Conservation (phyloP, 2,329 filamentous ascomycete genomes). For the Chaetomium sp. region DNA sequence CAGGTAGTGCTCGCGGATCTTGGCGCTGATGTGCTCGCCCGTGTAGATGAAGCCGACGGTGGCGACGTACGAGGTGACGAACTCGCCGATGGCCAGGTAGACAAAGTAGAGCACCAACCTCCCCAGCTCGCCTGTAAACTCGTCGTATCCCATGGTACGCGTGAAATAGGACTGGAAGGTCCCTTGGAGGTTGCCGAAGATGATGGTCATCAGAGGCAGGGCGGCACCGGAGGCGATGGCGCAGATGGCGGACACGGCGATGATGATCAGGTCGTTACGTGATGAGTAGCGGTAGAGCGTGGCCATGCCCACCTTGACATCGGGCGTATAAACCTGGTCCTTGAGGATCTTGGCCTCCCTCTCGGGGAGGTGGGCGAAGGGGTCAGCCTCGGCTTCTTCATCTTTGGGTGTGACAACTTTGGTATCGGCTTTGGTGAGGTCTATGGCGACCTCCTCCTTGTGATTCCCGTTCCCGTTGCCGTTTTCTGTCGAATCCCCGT, state of each 20-base stretch:
- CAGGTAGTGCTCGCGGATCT: slow-evolving; percentile 82
- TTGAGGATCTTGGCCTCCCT: slow-evolving; percentile 66
- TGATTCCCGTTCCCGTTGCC: slow-evolving; percentile 1
- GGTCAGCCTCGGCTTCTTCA: slow-evolving; percentile 28
- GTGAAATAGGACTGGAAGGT: slow-evolving; percentile 68
- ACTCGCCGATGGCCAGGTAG: slow-evolving; percentile 81
- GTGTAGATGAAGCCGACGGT: slow-evolving; percentile 91
- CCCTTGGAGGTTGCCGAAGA: slow-evolving; percentile 76
- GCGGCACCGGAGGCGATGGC: slow-evolving; percentile 74
- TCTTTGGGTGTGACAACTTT: slow-evolving; percentile 27
- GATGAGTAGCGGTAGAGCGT: slow-evolving; percentile 73
- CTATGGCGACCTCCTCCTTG: slow-evolving; percentile 11
- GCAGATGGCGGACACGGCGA: slow-evolving; percentile 61
- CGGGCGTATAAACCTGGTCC: slow-evolving; percentile 66
- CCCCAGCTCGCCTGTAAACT: slow-evolving; percentile 63
- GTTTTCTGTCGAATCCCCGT: slow-evolving; percentile 28
- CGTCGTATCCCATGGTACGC: slow-evolving; percentile 48
- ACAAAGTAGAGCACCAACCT: slow-evolving; percentile 78
- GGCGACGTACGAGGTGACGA: slow-evolving; percentile 73
- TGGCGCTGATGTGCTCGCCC: slow-evolving; percentile 75
- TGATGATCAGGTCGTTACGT: slow-evolving; percentile 63
- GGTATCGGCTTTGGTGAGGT: slow-evolving; percentile 34
- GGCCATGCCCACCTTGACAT: slow-evolving; percentile 64
- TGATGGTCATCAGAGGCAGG: slow-evolving; percentile 76
- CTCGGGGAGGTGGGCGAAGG: slow-evolving; percentile 33